Evolutionary conservation across 495 filamentous ascomycete species (phyloP).

Genomic region (Darksidea phi): DNA sequence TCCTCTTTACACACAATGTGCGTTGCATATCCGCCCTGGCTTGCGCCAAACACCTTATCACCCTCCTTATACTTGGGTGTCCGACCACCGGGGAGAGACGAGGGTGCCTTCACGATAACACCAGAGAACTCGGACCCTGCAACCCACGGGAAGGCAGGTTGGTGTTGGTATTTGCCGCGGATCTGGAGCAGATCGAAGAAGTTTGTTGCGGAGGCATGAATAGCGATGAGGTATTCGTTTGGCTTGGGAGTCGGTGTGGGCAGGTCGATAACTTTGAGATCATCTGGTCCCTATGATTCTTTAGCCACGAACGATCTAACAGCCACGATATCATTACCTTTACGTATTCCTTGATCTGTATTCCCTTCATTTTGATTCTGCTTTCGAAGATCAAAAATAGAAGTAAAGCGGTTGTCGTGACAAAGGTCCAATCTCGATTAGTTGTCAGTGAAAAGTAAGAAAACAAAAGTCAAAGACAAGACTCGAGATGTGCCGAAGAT

Average conservation of each 20-base stretch:
- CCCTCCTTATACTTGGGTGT: conserved; percentile 65
- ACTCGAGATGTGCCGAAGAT: no score
- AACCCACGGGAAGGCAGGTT: conserved; percentile 78
- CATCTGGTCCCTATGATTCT: conserved; percentile 62
- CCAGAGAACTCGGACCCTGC: conserved; percentile 86
- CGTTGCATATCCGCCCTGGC: conserved; percentile 84
- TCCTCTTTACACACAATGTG: conserved; percentile 65
- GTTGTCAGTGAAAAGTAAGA: no score
- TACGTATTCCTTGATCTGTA: conserved; percentile 81
- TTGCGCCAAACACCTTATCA: conserved; percentile 80
- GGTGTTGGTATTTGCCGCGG: conserved; percentile 72
- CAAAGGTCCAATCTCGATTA: not conserved
- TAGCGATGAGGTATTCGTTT: conserved; percentile 81
- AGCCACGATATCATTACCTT: conserved; percentile 52
- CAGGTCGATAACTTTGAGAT: conserved; percentile 71
- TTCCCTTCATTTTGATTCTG: conserved; percentile 66
- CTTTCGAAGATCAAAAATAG: not conserved
- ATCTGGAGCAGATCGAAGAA: conserved; percentile 96
- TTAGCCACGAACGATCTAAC: conserved; percentile 14
- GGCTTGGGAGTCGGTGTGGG: conserved; percentile 66
- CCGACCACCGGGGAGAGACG: conserved; percentile 40
- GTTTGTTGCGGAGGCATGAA: conserved; percentile 86
- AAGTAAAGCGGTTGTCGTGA: not conserved
- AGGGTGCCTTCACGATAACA: conserved; percentile 64
- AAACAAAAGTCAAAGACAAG: no score